Evolutionary conservation across 2,329 filamentous ascomycete species (phyloP).

Genomic region (Pseudogymnoascus sp.): DNA sequence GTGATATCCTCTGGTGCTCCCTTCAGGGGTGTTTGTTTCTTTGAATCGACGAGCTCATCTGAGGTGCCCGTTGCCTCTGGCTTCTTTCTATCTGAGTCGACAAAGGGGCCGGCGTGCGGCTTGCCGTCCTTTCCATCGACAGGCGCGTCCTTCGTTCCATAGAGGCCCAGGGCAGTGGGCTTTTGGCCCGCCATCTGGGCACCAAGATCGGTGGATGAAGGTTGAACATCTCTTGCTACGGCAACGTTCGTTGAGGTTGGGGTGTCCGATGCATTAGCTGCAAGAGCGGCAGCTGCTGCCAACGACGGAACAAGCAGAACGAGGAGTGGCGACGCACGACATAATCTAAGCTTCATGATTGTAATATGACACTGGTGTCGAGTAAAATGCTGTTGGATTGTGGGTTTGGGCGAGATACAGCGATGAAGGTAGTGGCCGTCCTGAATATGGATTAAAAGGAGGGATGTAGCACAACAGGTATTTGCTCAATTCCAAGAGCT

Average conservation of each 20-base stretch:
- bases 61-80: constrained; percentile 27
- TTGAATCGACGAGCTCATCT: constrained; percentile 25
- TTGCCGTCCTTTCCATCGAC: constrained; percentile 91
- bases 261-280: constrained; percentile 14
- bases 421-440: background rate
- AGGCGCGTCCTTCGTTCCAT: constrained; percentile 69
- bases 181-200: constrained; percentile 20
- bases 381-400: background rate
- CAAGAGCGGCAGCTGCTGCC: constrained; percentile 34
- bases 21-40: constrained; percentile 34
- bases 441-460: constrained; percentile 1
- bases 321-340: constrained; percentile 45
- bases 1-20: constrained; percentile 44
- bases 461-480: background rate
- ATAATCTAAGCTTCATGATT: constrained; percentile 50
- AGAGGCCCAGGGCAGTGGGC: constrained; percentile 26
- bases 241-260: constrained; percentile 15
- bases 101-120: constrained; percentile 78
- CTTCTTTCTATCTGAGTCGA: constrained; percentile 46
- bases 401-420: background rate
- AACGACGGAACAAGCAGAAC: constrained; percentile 52
- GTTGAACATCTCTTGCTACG: constrained; percentile 18
- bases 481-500: background rate
- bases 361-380: constrained; percentile 13
- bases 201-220: constrained; percentile 14